phyloP scores from a whole-genome alignment of 2,329 filamentous ascomycete species.

The Epichloe hybrida region DNA sequence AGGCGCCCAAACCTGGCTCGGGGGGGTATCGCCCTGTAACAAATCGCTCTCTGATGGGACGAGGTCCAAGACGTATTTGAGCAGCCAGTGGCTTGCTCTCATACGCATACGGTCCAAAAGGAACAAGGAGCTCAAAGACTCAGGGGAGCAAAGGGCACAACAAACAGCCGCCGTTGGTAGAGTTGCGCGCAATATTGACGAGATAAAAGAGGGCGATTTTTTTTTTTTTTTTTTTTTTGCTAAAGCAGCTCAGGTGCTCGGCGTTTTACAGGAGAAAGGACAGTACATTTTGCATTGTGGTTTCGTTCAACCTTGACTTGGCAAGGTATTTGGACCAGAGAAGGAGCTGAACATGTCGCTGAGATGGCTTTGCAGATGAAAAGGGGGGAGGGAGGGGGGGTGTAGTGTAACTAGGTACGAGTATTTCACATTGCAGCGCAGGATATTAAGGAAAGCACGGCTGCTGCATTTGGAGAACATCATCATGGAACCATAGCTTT shows the following conservation, averaged over 20 bases:
- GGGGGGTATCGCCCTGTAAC: not conserved
- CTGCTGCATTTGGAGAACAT: not conserved
- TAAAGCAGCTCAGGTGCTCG: constrained; percentile 3
- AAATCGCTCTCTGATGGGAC: not conserved
- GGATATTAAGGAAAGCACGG: not conserved
- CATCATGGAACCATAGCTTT: too few species aligned
- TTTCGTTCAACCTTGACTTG: not conserved
- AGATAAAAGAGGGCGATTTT: not conserved
- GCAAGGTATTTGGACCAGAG: not conserved
- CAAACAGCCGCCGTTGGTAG: not conserved
- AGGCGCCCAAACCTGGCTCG: constrained; percentile 7
- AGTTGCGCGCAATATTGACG: not conserved
- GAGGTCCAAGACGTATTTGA: not conserved
- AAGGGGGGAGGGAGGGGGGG: too few species aligned
- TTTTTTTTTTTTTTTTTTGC: not conserved
- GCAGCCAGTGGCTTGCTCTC: not conserved
- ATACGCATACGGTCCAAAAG: not conserved
- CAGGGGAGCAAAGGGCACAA: not conserved
- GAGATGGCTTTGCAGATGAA: not conserved
- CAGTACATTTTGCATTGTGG: not conserved
- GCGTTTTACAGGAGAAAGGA: constrained; percentile 3
- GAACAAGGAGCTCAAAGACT: not conserved
- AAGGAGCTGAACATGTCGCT: not conserved
- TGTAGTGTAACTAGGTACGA: not conserved
- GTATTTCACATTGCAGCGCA: not conserved